Evolutionary conservation across 129 eudicot genomes (phyloP), one percentile per base, ranked within the genome.

Genomic region (Scalesia atractyloides): DNA sequence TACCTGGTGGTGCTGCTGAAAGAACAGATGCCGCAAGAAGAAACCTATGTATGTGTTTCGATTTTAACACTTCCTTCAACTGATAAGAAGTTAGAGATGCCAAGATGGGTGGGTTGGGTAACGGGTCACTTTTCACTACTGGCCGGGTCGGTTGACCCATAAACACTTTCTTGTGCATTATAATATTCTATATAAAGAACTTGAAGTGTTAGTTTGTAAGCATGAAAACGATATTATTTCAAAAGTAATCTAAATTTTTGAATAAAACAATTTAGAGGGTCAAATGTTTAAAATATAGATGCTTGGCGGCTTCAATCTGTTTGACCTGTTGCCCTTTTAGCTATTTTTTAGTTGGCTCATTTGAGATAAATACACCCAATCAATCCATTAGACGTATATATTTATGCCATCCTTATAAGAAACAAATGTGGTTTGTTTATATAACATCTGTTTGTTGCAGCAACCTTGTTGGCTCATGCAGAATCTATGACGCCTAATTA

Each of bases 401-500:
- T 30, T 39, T 44, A 34, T 57, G 37, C 44, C 50, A 53, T 66
- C 22, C 3, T 16, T 22, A 9, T 58, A 22, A 58, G 64, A 22
- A 20, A 11, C 37, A 5, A 24, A 24, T 4, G 64, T 22, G 15
- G 9, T 48, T 73, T 64, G 62, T 24, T 60, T 52, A 68, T 30
- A 30, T 24, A 47, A 39, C 16, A 41, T 61, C 47, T 83, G 80
- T 68, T 12, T 70, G 69, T 80, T 85, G 79, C 75, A 92, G 96
- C 88, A 81, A 84, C 92, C 33, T 70, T 92, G 56, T 75, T 82
- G 76, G 69, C 83, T 73, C 91, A 89, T 85, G 96, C 98, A 20
- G 87, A 82, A 66, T 92, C 95, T 65, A 68, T 89, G 72, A 81
- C 77, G 70, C 91, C 90, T 56, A 48, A 78, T 41, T 92, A 68